Evolutionary conservation across 2,329 filamentous ascomycete genomes (phyloP).

Genomic region (Nemania bipapillata): DNA sequence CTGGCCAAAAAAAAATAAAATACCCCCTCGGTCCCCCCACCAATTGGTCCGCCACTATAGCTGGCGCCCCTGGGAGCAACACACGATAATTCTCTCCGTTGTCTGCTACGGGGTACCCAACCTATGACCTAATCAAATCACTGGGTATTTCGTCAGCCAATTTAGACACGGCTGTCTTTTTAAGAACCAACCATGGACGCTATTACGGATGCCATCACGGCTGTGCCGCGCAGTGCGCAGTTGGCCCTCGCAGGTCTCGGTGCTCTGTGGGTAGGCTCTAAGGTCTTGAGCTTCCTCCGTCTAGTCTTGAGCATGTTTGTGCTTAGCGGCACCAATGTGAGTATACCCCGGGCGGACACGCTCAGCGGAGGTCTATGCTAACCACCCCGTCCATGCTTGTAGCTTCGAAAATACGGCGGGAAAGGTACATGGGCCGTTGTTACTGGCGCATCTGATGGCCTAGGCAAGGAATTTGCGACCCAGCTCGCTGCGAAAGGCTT

Average conservation of each 20-base stretch:
- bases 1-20: too few species aligned
- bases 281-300: slow-evolving; percentile 67
- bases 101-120: too few species aligned
- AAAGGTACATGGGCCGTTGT: slow-evolving; percentile 94
- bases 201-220: slow-evolving; percentile 51
- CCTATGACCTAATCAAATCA: too few species aligned
- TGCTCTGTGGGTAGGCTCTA: slow-evolving; percentile 66
- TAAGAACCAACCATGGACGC: slow-evolving; percentile 47
- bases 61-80: too few species aligned
- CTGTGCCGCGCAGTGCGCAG: slow-evolving; percentile 59
- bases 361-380: slow-evolving; percentile 24
- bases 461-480: slow-evolving; percentile 94
- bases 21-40: too few species aligned
- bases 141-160: not conserved
- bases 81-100: too few species aligned
- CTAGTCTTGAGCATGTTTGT: slow-evolving; percentile 76
- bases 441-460: slow-evolving; percentile 93
- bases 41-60: too few species aligned
- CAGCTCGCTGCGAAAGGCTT: slow-evolving; percentile 92
- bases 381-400: slow-evolving; percentile 31
- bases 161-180: not conserved
- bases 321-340: slow-evolving; percentile 70
- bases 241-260: slow-evolving; percentile 66
- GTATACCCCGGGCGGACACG: slow-evolving; percentile 39
- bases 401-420: slow-evolving; percentile 91